A percentile compares a stretch with the other conserved stretches of the same genome.
Evolutionary conservation across 768 basidiomycete genomes (phyloP).

Genomic region (Tephrocybe rancida): DNA sequence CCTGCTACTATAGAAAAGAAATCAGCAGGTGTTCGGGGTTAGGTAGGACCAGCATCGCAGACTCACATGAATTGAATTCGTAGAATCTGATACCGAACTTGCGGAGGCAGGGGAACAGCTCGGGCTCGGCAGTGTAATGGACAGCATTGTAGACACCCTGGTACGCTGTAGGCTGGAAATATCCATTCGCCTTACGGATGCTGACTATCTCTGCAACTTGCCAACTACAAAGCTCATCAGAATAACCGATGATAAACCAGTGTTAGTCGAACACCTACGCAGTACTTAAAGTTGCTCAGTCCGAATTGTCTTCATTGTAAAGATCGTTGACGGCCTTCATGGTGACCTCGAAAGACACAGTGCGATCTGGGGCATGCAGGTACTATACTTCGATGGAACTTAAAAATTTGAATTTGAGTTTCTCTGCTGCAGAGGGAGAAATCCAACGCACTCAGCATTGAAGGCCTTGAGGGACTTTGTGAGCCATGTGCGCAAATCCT

Average conservation of each 20-base stretch:
- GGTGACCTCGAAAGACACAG: slow-evolving; percentile 58
- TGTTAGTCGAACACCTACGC: too few species aligned
- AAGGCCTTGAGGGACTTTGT: slow-evolving; percentile 46
- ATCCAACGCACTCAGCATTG: slow-evolving; percentile 41
- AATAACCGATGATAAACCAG: too few species aligned
- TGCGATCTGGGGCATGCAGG: slow-evolving; percentile 62
- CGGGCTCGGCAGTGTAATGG: slow-evolving; percentile 41
- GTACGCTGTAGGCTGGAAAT: slow-evolving; percentile 57
- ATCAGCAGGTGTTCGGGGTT: not conserved
- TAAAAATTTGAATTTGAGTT: slow-evolving; percentile 12
- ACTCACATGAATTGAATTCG: slow-evolving; percentile 55
- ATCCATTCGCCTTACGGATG: slow-evolving; percentile 57
- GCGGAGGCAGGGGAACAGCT: slow-evolving; percentile 57
- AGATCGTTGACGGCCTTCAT: slow-evolving; percentile 54
- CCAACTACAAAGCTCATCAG: slow-evolving; percentile 41
- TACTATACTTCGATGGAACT: slow-evolving; percentile 54
- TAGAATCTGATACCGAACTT: slow-evolving; percentile 61
- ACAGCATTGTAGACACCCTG: slow-evolving; percentile 49
- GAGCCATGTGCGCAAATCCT: slow-evolving; percentile 52
- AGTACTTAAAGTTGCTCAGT: slow-evolving; percentile 61
- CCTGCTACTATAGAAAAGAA: slow-evolving; percentile 46
- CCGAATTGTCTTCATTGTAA: slow-evolving; percentile 62
- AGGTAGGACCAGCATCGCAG: not conserved
- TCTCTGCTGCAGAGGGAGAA: not conserved
- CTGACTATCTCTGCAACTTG: slow-evolving; percentile 64